Percentiles rank a stretch among this genome's conserved stretches.
These are phyloP conservation scores for Stephania yunnanensis DNA, from an alignment of 164 flowering plant genomes.

Conservation along the genomic window DNA sequence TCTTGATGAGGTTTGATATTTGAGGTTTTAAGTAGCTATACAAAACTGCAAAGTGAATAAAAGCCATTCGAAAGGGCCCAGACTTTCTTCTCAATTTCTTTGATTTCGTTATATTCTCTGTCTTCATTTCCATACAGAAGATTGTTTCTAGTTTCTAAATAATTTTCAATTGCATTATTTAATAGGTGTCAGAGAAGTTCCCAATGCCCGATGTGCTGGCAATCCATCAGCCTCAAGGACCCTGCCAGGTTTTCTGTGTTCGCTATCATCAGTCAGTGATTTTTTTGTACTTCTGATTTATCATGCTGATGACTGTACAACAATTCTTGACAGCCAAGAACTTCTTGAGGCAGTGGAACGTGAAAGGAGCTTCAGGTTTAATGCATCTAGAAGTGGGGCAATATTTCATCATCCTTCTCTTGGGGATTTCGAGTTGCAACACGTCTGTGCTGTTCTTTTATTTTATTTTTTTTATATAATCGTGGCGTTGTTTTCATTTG, in stretches of 20 bases:
- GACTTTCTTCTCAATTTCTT: conserved; percentile 1
- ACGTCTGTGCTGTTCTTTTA: conserved; percentile 35
- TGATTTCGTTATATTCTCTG: neutral
- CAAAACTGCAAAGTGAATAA: neutral
- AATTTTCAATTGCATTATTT: conserved; percentile 8
- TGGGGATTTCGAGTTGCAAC: conserved; percentile 75
- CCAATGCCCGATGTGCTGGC: conserved; percentile 93
- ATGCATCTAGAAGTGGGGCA: conserved; percentile 52
- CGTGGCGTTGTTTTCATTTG: neutral
- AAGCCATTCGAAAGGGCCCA: neutral
- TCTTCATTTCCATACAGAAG: neutral
- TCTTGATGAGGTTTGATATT: neutral
- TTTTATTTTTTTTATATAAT: neutral
- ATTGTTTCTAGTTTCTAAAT: neutral
- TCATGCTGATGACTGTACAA: neutral
- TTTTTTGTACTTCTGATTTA: neutral
- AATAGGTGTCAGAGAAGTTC: conserved; percentile 86
- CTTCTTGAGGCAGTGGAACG: conserved; percentile 71
- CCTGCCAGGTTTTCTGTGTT: conserved; percentile 50
- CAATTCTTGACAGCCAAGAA: conserved; percentile 55
- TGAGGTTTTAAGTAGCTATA: neutral
- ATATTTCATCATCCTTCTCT: conserved; percentile 80
- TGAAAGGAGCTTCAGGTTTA: conserved; percentile 56
- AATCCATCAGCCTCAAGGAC: conserved; percentile 69
- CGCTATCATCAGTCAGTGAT: conserved; percentile 1